Evolutionary conservation across 768 basidiomycete species (phyloP).

Genomic region (Termitomyces heimii): DNA sequence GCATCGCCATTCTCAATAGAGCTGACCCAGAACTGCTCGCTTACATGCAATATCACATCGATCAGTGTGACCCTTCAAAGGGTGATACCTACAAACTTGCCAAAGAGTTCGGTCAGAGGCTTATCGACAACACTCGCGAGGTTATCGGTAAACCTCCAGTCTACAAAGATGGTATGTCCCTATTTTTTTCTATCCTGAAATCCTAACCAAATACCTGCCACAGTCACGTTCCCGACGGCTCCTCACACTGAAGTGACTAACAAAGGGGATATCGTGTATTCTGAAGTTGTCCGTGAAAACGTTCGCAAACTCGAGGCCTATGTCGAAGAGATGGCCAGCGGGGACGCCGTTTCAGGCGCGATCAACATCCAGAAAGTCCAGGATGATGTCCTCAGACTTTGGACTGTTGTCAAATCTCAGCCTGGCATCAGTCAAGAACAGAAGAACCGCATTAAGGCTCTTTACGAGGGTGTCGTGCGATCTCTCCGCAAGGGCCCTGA

Average conservation of each 20-base stretch:
- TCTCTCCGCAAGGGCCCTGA: slow-evolving; percentile 82
- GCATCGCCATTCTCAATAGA: slow-evolving; percentile 96
- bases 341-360: slow-evolving; percentile 74
- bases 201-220: background rate
- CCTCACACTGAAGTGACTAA: slow-evolving; percentile 91
- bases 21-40: slow-evolving; percentile 87
- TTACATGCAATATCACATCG: slow-evolving; percentile 96
- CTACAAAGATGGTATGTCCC: slow-evolving; percentile 85
- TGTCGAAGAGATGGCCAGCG: slow-evolving; percentile 97
- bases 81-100: slow-evolving; percentile 94
- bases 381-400: slow-evolving; percentile 92
- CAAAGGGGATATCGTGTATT: slow-evolving; percentile 92
- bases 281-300: slow-evolving; percentile 92
- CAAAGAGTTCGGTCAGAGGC: slow-evolving; percentile 93
- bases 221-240: slow-evolving; percentile 97
- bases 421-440: slow-evolving; percentile 97
- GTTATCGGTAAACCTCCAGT: slow-evolving; percentile 79
- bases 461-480: slow-evolving; percentile 95
- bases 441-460: slow-evolving; percentile 89
- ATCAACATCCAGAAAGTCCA: slow-evolving; percentile 98
- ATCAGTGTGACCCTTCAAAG: slow-evolving; percentile 70
- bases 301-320: slow-evolving; percentile 98
- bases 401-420: slow-evolving; percentile 95
- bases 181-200: background rate
- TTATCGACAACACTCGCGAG: slow-evolving; percentile 90